These are phyloP conservation scores for Sarcodon sp. DNA, from an alignment of 768 basidiomycete species.

Conservation along the genomic window DNA sequence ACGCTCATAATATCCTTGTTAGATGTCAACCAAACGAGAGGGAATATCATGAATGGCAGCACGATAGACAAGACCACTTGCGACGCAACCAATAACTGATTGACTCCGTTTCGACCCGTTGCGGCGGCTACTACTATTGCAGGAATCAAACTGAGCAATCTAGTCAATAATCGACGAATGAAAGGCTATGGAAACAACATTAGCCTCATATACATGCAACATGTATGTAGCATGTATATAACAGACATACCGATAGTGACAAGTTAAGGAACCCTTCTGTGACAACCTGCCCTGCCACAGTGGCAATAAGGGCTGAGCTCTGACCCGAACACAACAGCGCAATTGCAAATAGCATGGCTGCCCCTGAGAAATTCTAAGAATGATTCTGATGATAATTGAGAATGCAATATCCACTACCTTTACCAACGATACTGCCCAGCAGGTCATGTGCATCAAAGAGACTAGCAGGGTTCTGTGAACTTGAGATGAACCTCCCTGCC, in stretches of 20 bases:
- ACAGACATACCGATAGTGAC: slow-evolving; percentile 51
- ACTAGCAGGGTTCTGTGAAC: slow-evolving; percentile 41
- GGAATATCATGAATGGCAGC: slow-evolving; percentile 77
- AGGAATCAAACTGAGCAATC: slow-evolving; percentile 72
- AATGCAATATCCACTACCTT: slow-evolving; percentile 27
- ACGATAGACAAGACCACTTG: slow-evolving; percentile 80
- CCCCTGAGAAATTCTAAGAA: slow-evolving; percentile 27
- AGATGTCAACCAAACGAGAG: slow-evolving; percentile 65
- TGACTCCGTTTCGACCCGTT: slow-evolving; percentile 57
- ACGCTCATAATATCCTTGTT: slow-evolving; percentile 59
- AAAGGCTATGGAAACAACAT: slow-evolving; percentile 34
- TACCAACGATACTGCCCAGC: slow-evolving; percentile 53
- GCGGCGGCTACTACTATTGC: slow-evolving; percentile 67
- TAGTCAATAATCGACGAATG: slow-evolving; percentile 71
- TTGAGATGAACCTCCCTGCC: slow-evolving; percentile 20
- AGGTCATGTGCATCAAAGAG: slow-evolving; percentile 78
- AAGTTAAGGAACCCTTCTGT: slow-evolving; percentile 85
- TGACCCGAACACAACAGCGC: slow-evolving; percentile 80
- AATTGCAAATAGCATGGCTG: slow-evolving; percentile 81
- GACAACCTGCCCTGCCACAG: slow-evolving; percentile 82
- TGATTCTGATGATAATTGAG: not conserved
- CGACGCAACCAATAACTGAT: slow-evolving; percentile 69
- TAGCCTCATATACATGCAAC: slow-evolving; percentile 7
- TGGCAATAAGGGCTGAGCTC: slow-evolving; percentile 83
- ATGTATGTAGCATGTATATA: slow-evolving; percentile 4